Base-by-base conservation (phyloP, 2,329 filamentous ascomycete genomes). In the Trichoderma sp. region DNA sequence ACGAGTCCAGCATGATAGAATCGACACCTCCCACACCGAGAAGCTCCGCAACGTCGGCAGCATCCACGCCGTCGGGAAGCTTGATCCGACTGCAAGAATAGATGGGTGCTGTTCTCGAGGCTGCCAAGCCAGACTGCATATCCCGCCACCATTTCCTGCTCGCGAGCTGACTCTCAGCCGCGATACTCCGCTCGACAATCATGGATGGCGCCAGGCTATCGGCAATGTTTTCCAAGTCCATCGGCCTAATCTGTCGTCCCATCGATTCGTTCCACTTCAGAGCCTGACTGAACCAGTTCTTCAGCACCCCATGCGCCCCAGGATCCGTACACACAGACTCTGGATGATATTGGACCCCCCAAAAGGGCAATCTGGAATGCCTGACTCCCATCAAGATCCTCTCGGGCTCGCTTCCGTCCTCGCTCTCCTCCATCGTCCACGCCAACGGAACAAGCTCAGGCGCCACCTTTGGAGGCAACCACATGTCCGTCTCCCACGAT, bases 261-360 rank as follows among this genome's bases (percentile, higher is more conserved):
- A 74, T 75, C 15, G 72, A 71, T 36, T 81, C 76, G 63, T 91
- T 92, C 89, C 92, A 94, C 56, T 81, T 79, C 70, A 85, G 81
- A 1, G 90, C 90, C 77, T 89, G 85, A 5, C 80, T 78, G 86
- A 94, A 96, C 93, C 94, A 97, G 77, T 93, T 93, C 65, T 81
- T 81, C 43, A 97, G 84, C 30, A 97, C 84, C 15, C 83, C 82
- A 24, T 86, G 87, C 1, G 92, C 91, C 73, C 87, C 86, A 4
- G 85, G 82, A 51, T 93, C 92, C 4, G 94, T 97, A 79, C 94
- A 97, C 15, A 94, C 88, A 0, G 93, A 97, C 80, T 98, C 94
- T 0, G 94, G 94, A 78, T 97, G 94, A 76, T 96, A 97, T 78
- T 97, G 95, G 21, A 97, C 86, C 0, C 92, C 95, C 91, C 92